Evolutionary conservation across 495 filamentous ascomycete species (phyloP).

Genomic region (Cetradonia linearis): DNA sequence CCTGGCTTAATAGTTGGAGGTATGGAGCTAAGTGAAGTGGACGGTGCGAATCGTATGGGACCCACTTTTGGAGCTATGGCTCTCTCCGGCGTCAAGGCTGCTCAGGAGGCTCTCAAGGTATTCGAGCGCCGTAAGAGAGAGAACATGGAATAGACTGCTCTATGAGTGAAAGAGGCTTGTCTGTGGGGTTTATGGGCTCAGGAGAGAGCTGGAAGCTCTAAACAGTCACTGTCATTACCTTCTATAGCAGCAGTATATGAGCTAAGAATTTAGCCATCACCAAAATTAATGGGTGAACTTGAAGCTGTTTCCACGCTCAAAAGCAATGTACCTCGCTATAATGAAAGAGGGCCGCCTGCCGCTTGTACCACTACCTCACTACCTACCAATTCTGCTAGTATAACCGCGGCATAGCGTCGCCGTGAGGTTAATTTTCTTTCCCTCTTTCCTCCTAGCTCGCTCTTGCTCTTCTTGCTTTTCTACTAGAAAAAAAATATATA

Average conservation of each 20-base stretch:
- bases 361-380: neutral
- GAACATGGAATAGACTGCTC: constrained; percentile 20
- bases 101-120: constrained; percentile 68
- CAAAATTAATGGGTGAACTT: neutral
- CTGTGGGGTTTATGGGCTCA: neutral
- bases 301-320: neutral
- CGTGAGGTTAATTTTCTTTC: too few species aligned
- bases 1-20: constrained; percentile 84
- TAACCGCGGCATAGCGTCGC: too few species aligned
- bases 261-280: neutral
- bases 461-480: too few species aligned
- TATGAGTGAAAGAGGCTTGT: too few species aligned
- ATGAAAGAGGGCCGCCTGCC: neutral
- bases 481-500: too few species aligned
- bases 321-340: neutral
- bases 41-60: constrained; percentile 80
- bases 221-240: constrained; percentile 6
- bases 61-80: constrained; percentile 78
- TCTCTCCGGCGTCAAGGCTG: constrained; percentile 74
- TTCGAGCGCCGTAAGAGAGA: constrained; percentile 65
- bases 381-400: neutral
- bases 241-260: neutral
- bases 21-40: constrained; percentile 86
- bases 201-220: neutral
- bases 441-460: too few species aligned